Evolutionary conservation across 140 eudicot species (phyloP), one percentile per base, ranked within the genome.

Genomic region (Stevia rebaudiana): DNA sequence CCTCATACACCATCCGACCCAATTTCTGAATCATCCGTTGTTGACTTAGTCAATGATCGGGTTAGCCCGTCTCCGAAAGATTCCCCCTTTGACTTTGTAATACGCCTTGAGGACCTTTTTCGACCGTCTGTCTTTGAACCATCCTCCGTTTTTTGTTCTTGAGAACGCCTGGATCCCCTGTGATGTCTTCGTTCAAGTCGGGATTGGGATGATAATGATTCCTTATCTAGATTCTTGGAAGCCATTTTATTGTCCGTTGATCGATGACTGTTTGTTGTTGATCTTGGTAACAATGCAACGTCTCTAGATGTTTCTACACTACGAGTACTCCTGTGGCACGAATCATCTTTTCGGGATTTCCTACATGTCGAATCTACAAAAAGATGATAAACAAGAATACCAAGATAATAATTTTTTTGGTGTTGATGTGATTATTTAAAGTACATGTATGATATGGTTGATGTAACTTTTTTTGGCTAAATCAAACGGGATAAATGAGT

Each of bases 11-110:
- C 56, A 50, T 61, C 55, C 3, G 75, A 48, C 24, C 74, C 72
- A 42, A 54, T 12, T 21, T 55, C 68, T 2, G 70, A 55, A 8
- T 48, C 78, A 33, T 65, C 62, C 19, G 7, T 36, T 6, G 67
- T 65, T 39, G 54, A 56, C 18, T 46, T 65, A 35, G 69, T 15
- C 1, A 64, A 42, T 11, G 74, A 52, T 39, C 75, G 53, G 3
- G 81, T n/a, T 12, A 82, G 65, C 28, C 76, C 80, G 3, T 68
- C 79, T 37, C 37, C 19, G n/a, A 15, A 12, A 6, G 80, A 59
- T n/a, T n/a, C n/a, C 11, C 83, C 95, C 83, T 83, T 87, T 18
- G 86, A 47, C 62, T 81, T 87, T 68, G 77, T 84, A 56, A 79
- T 87, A 55, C 73, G 73, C 46, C 88, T 61, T n/a, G 80, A 69